A percentile compares a stretch with the other conserved stretches of the same genome.
Conservation (phyloP, 768 basidiomycete species). For the Rhizopogon roseolus region DNA sequence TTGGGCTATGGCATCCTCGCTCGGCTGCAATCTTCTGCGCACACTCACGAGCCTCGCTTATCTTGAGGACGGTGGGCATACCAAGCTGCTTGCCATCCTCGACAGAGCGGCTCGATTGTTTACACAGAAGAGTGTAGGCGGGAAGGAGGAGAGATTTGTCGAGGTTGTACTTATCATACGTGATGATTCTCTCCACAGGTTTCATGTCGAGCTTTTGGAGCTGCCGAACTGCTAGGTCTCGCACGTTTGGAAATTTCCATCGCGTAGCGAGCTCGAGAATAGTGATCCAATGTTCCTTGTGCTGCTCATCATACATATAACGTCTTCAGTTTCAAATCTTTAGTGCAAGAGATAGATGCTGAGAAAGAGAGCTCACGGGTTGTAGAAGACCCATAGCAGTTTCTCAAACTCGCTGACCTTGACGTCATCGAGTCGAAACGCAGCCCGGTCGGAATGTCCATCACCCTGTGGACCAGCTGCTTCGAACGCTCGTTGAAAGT, state of each 20-base stretch:
- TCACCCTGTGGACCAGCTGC: background rate
- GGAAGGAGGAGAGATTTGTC: slow-evolving; percentile 45
- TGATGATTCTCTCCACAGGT: slow-evolving; percentile 47
- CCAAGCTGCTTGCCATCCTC: slow-evolving; percentile 56
- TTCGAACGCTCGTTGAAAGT: slow-evolving; percentile 23
- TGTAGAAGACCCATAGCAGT: slow-evolving; percentile 55
- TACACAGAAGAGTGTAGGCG: slow-evolving; percentile 47
- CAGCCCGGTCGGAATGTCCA: background rate
- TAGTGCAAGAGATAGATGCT: background rate
- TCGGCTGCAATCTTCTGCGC: slow-evolving; percentile 29
- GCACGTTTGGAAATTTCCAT: slow-evolving; percentile 54
- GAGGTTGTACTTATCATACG: slow-evolving; percentile 51
- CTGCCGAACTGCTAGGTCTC: slow-evolving; percentile 47
- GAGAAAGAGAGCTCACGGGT: slow-evolving; percentile 34
- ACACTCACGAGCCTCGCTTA: slow-evolving; percentile 51
- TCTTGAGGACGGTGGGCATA: slow-evolving; percentile 45
- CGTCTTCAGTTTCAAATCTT: slow-evolving; percentile 27
- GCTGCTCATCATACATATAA: slow-evolving; percentile 51
- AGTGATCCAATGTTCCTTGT: slow-evolving; percentile 45
- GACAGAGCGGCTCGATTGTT: slow-evolving; percentile 43
- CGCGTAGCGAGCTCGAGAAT: slow-evolving; percentile 49
- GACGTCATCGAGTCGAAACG: slow-evolving; percentile 19
- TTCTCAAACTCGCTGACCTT: slow-evolving; percentile 35
- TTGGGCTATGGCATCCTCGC: slow-evolving; percentile 23
- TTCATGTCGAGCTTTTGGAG: slow-evolving; percentile 43